Evolutionary conservation across 1,139 yeast species (phyloP), one percentile per base, ranked within the genome.

Genomic region (Debaryomyces coudertii): DNA sequence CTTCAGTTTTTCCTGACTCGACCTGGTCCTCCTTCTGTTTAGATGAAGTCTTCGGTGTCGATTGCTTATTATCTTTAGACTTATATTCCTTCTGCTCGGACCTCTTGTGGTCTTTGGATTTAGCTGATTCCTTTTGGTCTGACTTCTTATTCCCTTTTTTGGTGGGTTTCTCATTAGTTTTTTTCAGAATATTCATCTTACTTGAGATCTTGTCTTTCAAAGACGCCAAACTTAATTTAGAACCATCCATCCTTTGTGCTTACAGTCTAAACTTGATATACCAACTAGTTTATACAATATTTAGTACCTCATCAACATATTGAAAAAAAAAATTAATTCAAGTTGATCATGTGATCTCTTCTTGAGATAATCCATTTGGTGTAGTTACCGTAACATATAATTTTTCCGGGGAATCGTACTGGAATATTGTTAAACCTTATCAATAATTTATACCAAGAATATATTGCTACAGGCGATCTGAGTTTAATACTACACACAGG

Each of bases 201-300:
- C 62, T 68, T 36, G 83, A 66, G 44, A 83, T 79, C 65, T 78
- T 82, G 55, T 79, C 85, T 64, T 76, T 81, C 62, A 83, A 68
- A 40, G 84, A 76, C 45, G 82, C 62, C 57, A 83, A 68, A 62
- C 76, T 66, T 51, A 75, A 62, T 48, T 63, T 65, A 12, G 69
- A 51, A 40, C 61, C 54, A 50, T 68, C 71, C 76, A 72, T 71
- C 36, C 18, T 42, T 38, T 40, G 18, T 27, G 9, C 12, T 30
- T 14, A 12, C 24, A 28, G 14, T 14, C 28, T 20, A 27, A 27
- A 18, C 18, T 27, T 29, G 34, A 38, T 27, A 15, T 33, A 33
- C 11, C 28, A 28, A 8, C 14, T 6, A 16, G 22, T 11, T 6
- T 16, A 14, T 16, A 25, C 11, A 16, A 28, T 38, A 29, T 7